Evolutionary conservation across 1,284 basidiomycete species (phyloP).

Genomic region (Violaceomyces palustris): DNA sequence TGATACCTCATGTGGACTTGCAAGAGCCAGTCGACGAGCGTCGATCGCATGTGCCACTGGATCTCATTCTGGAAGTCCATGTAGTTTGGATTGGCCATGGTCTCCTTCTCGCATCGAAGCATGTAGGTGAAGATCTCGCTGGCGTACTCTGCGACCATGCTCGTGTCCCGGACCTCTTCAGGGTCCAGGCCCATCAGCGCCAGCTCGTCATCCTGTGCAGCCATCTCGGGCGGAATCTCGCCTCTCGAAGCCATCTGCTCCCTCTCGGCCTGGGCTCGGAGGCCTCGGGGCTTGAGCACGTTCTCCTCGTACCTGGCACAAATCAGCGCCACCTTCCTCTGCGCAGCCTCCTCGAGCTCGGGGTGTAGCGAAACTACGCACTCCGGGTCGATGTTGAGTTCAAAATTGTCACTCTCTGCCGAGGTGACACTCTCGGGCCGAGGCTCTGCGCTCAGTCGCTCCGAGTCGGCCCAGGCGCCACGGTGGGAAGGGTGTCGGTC

Average conservation of each 20-base stretch:
- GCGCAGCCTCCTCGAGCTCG: constrained; percentile 42
- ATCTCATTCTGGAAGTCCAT: constrained; percentile 93
- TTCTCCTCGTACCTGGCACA: constrained; percentile 35
- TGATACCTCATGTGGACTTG: constrained; percentile 65
- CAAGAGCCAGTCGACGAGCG: constrained; percentile 59
- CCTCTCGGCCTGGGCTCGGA: constrained; percentile 33
- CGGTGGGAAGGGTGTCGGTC: constrained; percentile 12
- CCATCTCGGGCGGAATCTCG: constrained; percentile 35
- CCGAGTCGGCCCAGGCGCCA: constrained; percentile 17
- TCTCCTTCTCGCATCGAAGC: constrained; percentile 64
- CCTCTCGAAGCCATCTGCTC: constrained; percentile 34
- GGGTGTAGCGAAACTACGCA: constrained; percentile 45
- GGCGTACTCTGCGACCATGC: constrained; percentile 97
- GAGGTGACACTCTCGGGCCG: constrained; percentile 34
- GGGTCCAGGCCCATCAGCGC: constrained; percentile 48
- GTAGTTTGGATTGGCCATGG: constrained; percentile 90
- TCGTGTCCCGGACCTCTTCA: constrained; percentile 76
- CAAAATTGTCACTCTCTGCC: constrained; percentile 25
- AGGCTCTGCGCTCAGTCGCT: constrained; percentile 10
- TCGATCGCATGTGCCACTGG: constrained; percentile 64
- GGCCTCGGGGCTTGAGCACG: constrained; percentile 36
- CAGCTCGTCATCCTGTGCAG: constrained; percentile 48
- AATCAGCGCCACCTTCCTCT: constrained; percentile 39
- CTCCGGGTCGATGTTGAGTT: constrained; percentile 46
- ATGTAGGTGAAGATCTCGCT: constrained; percentile 97